A percentile compares a stretch with the other conserved stretches of the same genome.
phyloP scores from a whole-genome alignment of 2,329 filamentous ascomycete genomes.

The Fusarium anthophilum region DNA sequence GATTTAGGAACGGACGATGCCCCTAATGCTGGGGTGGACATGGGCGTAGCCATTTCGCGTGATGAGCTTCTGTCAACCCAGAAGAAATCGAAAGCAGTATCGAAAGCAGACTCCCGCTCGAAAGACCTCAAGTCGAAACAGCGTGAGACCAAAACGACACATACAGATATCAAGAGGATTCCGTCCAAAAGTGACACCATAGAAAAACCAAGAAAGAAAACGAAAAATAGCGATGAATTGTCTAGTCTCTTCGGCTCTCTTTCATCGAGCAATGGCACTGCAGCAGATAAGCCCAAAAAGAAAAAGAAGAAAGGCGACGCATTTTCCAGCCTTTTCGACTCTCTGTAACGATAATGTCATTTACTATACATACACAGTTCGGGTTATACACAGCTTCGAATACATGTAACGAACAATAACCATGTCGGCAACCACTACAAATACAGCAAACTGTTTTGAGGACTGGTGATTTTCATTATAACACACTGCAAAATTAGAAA shows the following conservation, averaged over 20 bases:
- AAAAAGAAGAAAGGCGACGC: conserved; percentile 62
- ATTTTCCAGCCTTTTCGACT: conserved; percentile 78
- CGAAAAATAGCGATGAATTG: conserved; percentile 69
- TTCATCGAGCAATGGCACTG: conserved; percentile 46
- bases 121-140: neutral
- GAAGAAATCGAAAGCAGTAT: conserved; percentile 3
- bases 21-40: conserved; percentile 26
- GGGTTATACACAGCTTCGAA: neutral
- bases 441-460: neutral
- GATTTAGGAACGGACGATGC: neutral
- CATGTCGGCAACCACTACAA: neutral
- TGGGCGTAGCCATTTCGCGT: conserved; percentile 45
- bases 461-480: conserved; percentile 42
- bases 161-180: conserved; percentile 30
- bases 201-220: conserved; percentile 63
- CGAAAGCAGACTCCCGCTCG: neutral
- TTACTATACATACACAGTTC: neutral
- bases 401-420: neutral
- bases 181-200: conserved; percentile 48
- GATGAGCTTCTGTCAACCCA: conserved; percentile 18
- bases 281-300: conserved; percentile 60
- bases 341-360: conserved; percentile 49
- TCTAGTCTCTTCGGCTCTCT: conserved; percentile 63
- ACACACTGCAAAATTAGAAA: conserved; percentile 35
- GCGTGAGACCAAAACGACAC: conserved; percentile 5